A percentile compares a stretch with the other conserved stretches of the same genome.
These are phyloP conservation scores for Lablab purpureus DNA, from an alignment of 306 rosid species.

Conservation along the genomic window DNA sequence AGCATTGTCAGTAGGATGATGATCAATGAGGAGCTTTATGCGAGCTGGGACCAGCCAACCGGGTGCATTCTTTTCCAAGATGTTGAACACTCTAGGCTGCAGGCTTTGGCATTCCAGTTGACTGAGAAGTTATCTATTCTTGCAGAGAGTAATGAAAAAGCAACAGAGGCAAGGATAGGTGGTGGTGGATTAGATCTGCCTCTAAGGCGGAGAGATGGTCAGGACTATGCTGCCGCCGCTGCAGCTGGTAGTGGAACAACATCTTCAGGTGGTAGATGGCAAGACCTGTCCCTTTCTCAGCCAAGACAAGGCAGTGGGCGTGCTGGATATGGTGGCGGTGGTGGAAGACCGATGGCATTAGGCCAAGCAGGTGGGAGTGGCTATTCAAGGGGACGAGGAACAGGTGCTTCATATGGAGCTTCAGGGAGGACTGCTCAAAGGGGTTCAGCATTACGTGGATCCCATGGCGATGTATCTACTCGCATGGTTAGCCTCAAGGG, in stretches of 20 bases:
- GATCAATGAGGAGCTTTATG: slow-evolving; percentile 92
- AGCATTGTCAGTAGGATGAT: slow-evolving; percentile 92
- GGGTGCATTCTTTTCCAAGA: slow-evolving; percentile 66
- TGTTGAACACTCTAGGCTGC: slow-evolving; percentile 70
- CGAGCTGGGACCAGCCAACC: slow-evolving; percentile 72
- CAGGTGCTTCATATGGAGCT: slow-evolving; percentile 34
- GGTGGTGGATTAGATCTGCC: slow-evolving; percentile 92
- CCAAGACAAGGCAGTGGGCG: slow-evolving; percentile 80
- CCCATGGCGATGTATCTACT: slow-evolving; percentile 67
- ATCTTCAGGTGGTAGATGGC: slow-evolving; percentile 75
- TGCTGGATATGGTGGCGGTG: slow-evolving; percentile 61
- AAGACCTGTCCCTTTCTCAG: slow-evolving; percentile 65
- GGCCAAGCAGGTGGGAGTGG: slow-evolving; percentile 62
- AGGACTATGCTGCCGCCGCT: slow-evolving; percentile 68
- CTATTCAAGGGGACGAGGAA: slow-evolving; percentile 65
- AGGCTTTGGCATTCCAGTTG: slow-evolving; percentile 82
- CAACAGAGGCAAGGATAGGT: slow-evolving; percentile 77
- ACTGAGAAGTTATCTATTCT: slow-evolving; percentile 82
- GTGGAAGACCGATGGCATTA: slow-evolving; percentile 56
- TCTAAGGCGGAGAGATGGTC: slow-evolving; percentile 78
- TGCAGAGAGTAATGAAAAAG: slow-evolving; percentile 91
- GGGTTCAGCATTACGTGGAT: slow-evolving; percentile 64
- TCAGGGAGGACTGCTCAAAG: slow-evolving; percentile 33
- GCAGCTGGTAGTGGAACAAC: slow-evolving; percentile 37
- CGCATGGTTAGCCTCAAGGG: slow-evolving; percentile 90